A percentile compares a stretch with the other conserved stretches of the same genome.
phyloP scores from a whole-genome alignment of 2,329 filamentous ascomycete genomes.

The Aureobasidium vineae region DNA sequence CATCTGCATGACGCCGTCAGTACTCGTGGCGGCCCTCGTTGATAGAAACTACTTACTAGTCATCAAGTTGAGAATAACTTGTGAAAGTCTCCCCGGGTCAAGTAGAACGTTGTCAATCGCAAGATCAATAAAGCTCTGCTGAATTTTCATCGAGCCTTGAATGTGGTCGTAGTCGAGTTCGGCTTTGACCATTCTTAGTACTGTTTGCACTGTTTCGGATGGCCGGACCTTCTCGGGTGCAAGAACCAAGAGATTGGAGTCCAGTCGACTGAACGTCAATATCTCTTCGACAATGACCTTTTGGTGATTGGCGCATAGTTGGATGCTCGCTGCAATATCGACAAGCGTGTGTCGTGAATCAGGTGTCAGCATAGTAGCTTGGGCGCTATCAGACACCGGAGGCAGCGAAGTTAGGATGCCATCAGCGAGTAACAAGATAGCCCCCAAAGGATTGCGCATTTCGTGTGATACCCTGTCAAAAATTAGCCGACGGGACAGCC shows the following conservation, averaged over 20 bases:
- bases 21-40: conserved; percentile 29
- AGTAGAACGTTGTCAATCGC: conserved; percentile 38
- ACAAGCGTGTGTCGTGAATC: conserved; percentile 22
- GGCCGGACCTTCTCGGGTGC: conserved; percentile 43
- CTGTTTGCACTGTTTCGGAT: conserved; percentile 38
- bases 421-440: conserved; percentile 48
- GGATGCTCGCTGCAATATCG: conserved; percentile 35
- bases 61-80: conserved; percentile 35
- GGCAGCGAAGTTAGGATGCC: conserved; percentile 41
- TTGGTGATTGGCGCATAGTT: conserved; percentile 36
- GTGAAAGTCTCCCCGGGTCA: conserved; percentile 42
- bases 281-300: conserved; percentile 44
- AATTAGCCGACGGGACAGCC: neutral
- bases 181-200: conserved; percentile 43
- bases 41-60: conserved; percentile 33
- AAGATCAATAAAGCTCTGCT: conserved; percentile 36
- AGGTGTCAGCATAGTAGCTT: conserved; percentile 24
- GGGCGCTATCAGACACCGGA: neutral
- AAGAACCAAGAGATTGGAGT: conserved; percentile 39
- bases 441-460: conserved; percentile 47
- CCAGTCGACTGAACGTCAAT: conserved; percentile 44
- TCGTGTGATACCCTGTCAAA: conserved; percentile 39
- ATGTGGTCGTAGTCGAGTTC: conserved; percentile 41
- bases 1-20: conserved; percentile 44
- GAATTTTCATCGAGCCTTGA: conserved; percentile 34